Base-by-base conservation (phyloP, 169 alveolate species). In the Hepatocystis sp. region DNA sequence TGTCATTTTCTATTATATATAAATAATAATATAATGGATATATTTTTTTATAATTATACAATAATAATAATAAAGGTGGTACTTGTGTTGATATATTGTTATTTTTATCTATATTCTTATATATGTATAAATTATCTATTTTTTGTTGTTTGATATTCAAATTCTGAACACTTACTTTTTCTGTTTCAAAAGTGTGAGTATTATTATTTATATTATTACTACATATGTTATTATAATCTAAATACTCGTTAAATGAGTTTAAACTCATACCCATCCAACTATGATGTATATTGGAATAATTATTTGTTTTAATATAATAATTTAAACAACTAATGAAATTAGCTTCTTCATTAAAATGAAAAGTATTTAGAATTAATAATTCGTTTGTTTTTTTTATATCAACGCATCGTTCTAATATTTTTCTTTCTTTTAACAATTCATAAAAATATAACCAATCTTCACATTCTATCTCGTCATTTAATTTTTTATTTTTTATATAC, bases 231-330 rank as follows among this genome's bases (percentile, higher is more conserved):
- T 36, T 36, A 36, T 36, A 36, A 39, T n/a, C 36, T 19, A 17
- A 32, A 51, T 81, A 81, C 40, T 81, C 89, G 7, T 63, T 53
- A 32, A 81, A 81, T 15, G 89, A 84, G 28, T 81, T 81, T 55
- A 47, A n/a, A 61, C 89, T 81, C 89, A 81, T 81, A 7, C 89
- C 89, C 89, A 81, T 81, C 89, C 89, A 81, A 36, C 44, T 63
- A 53, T 81, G 89, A 34, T 61, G 17, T 7, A 81, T 49, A 39
- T 63, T 49, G 42, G 44, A 36, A 25, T 49, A 42, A 8, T 49
- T 63, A 34, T 81, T 63, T 2, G 49, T 58, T 49, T 81, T 81
- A 2, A 81, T 13, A 44, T 81, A 81, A 40, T 81, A 81, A 39
- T 81, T 81, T 44, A 81, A 40, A 17, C 67, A 61, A 56, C 89